Conservation (phyloP, 169 alveolate species). For the Perkinsus olseni region DNA sequence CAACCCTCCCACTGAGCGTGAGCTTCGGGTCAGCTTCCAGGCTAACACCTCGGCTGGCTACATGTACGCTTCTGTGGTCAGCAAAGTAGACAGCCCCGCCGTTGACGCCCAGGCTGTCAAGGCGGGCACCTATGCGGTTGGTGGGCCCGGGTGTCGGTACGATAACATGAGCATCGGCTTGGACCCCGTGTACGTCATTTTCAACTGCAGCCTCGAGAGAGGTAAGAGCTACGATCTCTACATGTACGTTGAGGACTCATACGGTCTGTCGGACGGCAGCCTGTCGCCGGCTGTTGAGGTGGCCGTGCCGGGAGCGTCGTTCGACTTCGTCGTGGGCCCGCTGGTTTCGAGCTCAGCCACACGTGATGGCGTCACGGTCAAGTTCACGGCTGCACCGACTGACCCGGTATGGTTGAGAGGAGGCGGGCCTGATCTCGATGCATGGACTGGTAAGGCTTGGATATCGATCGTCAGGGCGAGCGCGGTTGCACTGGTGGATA, state of each 20-base stretch:
- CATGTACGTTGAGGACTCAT: constrained; percentile 8
- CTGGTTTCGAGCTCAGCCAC: not conserved
- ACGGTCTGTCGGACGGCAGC: not conserved
- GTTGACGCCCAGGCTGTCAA: not conserved
- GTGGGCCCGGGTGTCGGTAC: constrained; percentile 6
- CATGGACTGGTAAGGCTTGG: not conserved
- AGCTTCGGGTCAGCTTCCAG: not conserved
- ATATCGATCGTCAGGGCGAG: not conserved
- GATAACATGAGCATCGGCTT: not conserved
- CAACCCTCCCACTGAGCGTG: not conserved
- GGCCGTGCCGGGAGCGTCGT: not conserved
- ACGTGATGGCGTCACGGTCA: not conserved
- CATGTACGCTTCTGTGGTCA: not conserved
- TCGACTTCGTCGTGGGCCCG: not conserved
- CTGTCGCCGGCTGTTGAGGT: not conserved
- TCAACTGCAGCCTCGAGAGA: not conserved
- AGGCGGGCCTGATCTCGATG: not conserved
- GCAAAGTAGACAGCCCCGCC: not conserved
- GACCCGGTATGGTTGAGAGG: not conserved
- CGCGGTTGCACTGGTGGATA: not conserved
- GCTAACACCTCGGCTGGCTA: not conserved
- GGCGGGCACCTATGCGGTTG: constrained; percentile 9
- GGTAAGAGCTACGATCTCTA: not conserved
- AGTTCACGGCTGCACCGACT: not conserved
- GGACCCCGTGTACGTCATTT: not conserved